Conservation (phyloP, 2,329 filamentous ascomycete species). For the Epichloe amarillans region DNA sequence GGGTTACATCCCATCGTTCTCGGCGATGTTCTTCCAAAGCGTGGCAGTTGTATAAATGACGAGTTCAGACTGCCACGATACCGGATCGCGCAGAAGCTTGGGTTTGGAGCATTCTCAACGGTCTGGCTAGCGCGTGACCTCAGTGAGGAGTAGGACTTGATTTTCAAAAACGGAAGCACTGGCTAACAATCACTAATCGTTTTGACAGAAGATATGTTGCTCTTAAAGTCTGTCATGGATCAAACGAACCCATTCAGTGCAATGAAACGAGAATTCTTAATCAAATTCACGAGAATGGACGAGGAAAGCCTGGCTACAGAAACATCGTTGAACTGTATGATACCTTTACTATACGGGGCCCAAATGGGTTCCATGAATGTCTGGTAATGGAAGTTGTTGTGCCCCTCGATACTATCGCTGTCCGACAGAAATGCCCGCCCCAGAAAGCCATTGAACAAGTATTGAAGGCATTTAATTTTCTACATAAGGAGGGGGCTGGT, state of each 20-base stretch:
- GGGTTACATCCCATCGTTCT: not conserved
- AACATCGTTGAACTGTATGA: not conserved
- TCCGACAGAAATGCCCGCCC: not conserved
- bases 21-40: conserved; percentile 1
- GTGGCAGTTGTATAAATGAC: not conserved
- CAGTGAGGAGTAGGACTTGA: too few species aligned
- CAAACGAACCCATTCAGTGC: not conserved
- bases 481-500: not conserved
- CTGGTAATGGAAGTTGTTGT: not conserved
- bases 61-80: not conserved
- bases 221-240: not conserved
- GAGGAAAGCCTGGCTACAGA: not conserved
- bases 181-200: not conserved
- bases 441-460: not conserved
- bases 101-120: conserved; percentile 2
- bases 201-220: not conserved
- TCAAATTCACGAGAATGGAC: not conserved
- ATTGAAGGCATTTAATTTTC: not conserved
- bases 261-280: not conserved
- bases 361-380: not conserved
- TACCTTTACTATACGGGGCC: not conserved
- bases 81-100: conserved; percentile 4
- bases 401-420: not conserved
- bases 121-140: conserved; percentile 1
- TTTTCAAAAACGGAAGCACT: not conserved